Base-by-base conservation (phyloP, 2,329 filamentous ascomycete species). In the Fusarium udum region DNA sequence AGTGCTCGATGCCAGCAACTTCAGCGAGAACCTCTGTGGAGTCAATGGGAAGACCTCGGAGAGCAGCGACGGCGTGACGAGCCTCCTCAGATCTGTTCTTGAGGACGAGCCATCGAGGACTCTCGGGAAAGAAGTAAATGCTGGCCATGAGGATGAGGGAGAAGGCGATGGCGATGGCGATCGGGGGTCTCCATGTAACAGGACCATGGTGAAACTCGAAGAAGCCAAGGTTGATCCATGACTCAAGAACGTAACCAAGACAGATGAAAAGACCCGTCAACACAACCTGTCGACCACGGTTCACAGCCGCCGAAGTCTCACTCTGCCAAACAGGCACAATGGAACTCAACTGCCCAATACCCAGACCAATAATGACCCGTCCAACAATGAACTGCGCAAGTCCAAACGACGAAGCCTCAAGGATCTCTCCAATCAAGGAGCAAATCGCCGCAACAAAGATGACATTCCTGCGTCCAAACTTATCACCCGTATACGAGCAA, bases 401-500 rank as follows among this genome's bases (percentile, higher is more conserved):
- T 8, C 73, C 60, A 64, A 88, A 84, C 13, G 89, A 85, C 11
- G 86, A 83, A 22, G 84, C 82, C 77, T 91, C 89, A 5, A 92
- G 83, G 42, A 86, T 82, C 2, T 86, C 87, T 15, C 89, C 90
- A 22, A 91, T 59, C 31, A 80, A 63, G 48, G 86, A 86, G 70
- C 90, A 85, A 13, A 84, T 57, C 2, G 86, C 85, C 18, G 87
- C 87, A 34, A 88, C 81, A 71, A 89, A 83, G 64, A 90, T 87
- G 8, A 88, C 89, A 69, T 83, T 83, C 67, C 85, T 84, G n/a
- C 89, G 85, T 14, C 89, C 89, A 51, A 90, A 85, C 45, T 84
- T 84, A 72, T 91, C 89, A 83, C 89, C 89, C 5, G 88, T 89
- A 52, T 76, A 80, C 7, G 78, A 78, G 61, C 79, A 80, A 6